These are phyloP conservation scores for Zizania latifolia DNA, from an alignment of 176 grass and related monocot genomes.

Conservation along the genomic window DNA sequence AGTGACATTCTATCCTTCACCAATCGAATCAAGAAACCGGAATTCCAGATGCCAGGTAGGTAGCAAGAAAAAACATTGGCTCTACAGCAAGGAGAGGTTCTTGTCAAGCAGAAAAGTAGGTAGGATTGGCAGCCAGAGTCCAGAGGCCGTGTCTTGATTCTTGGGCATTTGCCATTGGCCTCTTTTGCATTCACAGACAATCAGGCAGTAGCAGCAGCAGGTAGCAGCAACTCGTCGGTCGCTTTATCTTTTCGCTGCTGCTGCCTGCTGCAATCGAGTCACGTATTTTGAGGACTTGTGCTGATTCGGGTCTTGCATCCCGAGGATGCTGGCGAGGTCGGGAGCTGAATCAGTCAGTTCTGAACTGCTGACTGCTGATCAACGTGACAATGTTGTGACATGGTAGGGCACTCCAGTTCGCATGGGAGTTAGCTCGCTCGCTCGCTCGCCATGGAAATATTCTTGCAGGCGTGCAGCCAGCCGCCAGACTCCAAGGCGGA, in stretches of 20 bases:
- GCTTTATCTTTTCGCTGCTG: conserved; percentile 33
- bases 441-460: too few species aligned
- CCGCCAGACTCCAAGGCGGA: too few species aligned
- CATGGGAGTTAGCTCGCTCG: too few species aligned
- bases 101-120: not conserved
- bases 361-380: not conserved
- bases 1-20: not conserved
- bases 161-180: conserved; percentile 14
- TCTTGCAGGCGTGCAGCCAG: too few species aligned
- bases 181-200: conserved; percentile 1
- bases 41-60: not conserved
- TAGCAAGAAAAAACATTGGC: not conserved
- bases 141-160: too few species aligned
- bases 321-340: not conserved
- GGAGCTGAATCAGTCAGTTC: not conserved
- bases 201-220: too few species aligned
- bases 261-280: conserved; percentile 15
- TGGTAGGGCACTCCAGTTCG: too few species aligned
- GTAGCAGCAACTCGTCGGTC: conserved; percentile 3
- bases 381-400: too few species aligned
- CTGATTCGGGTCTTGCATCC: conserved; percentile 2
- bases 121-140: not conserved
- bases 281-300: conserved; percentile 38
- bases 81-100: not conserved
- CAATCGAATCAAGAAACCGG: conserved; percentile 1